A percentile compares a stretch with the other conserved stretches of the same genome.
phyloP scores from a whole-genome alignment of 2,329 filamentous ascomycete genomes.

The Cercospora nicotianae region DNA sequence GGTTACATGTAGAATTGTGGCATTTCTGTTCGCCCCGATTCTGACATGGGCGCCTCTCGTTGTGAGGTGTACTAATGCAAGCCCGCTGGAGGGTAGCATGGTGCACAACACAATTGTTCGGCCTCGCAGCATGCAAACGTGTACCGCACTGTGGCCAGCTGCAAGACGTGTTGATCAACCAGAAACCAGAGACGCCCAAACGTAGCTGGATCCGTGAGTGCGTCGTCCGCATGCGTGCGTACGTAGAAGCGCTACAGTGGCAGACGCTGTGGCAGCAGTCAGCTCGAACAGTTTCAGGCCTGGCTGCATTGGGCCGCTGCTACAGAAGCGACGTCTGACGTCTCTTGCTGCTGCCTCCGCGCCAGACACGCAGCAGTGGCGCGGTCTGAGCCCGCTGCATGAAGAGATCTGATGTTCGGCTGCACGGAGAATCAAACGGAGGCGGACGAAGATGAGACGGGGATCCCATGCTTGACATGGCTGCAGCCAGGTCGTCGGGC shows the following conservation, averaged over 20 bases:
- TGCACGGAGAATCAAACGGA: background rate
- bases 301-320: constrained; percentile 14
- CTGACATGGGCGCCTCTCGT: constrained; percentile 4
- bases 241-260: constrained; percentile 11
- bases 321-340: constrained; percentile 11
- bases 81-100: constrained; percentile 10
- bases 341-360: background rate
- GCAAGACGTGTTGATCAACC: constrained; percentile 5
- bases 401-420: constrained; percentile 2
- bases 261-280: constrained; percentile 17
- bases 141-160: constrained; percentile 11
- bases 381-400: background rate
- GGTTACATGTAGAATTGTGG: constrained; percentile 16
- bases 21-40: constrained; percentile 2
- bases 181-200: constrained; percentile 3
- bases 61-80: constrained; percentile 9
- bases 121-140: constrained; percentile 11
- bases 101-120: constrained; percentile 8
- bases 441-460: background rate
- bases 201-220: constrained; percentile 16
- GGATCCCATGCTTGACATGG: constrained; percentile 13
- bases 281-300: constrained; percentile 10
- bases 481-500: constrained; percentile 24
- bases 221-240: constrained; percentile 14
- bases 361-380: background rate